Conservation (phyloP, 306 rosid species). For the Begonia fuchsioides region DNA sequence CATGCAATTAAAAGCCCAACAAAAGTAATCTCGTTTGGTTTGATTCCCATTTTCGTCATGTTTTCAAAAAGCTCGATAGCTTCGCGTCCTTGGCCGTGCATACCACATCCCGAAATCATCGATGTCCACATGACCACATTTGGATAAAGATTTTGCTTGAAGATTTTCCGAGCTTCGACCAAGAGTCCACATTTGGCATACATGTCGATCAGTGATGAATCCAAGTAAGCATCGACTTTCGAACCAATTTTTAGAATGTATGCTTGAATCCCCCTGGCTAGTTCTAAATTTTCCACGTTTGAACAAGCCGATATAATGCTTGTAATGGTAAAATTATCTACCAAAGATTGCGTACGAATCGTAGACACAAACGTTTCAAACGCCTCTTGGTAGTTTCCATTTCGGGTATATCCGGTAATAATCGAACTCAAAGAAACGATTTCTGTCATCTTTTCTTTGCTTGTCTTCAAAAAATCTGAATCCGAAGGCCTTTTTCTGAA, state of each 20-base stretch:
- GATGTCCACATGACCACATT: slow-evolving; percentile 72
- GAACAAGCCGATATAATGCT: slow-evolving; percentile 66
- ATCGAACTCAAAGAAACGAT: slow-evolving; percentile 59
- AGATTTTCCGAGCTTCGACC: slow-evolving; percentile 40
- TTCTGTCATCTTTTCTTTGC: slow-evolving; percentile 26
- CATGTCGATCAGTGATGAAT: slow-evolving; percentile 66
- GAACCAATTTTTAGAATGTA: slow-evolving; percentile 48
- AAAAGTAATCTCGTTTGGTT: slow-evolving; percentile 72
- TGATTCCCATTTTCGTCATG: slow-evolving; percentile 39
- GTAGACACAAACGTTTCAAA: slow-evolving; percentile 41
- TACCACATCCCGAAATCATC: slow-evolving; percentile 59
- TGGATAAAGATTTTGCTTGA: slow-evolving; percentile 24
- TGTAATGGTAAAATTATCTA: slow-evolving; percentile 53
- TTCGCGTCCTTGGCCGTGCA: slow-evolving; percentile 58
- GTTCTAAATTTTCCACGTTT: slow-evolving; percentile 37
- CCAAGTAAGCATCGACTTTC: slow-evolving; percentile 39
- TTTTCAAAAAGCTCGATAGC: slow-evolving; percentile 45
- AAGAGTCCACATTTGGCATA: slow-evolving; percentile 75
- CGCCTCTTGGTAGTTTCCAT: slow-evolving; percentile 48
- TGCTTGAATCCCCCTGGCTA: slow-evolving; percentile 60
- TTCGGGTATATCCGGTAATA: slow-evolving; percentile 58
- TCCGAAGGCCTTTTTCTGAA: slow-evolving; percentile 33
- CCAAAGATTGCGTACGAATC: slow-evolving; percentile 33
- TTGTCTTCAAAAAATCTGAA: slow-evolving; percentile 11
- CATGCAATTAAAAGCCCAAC: slow-evolving; percentile 73